phyloP scores from a whole-genome alignment of 75 land plant species.

The Cupressus sempervirens region DNA sequence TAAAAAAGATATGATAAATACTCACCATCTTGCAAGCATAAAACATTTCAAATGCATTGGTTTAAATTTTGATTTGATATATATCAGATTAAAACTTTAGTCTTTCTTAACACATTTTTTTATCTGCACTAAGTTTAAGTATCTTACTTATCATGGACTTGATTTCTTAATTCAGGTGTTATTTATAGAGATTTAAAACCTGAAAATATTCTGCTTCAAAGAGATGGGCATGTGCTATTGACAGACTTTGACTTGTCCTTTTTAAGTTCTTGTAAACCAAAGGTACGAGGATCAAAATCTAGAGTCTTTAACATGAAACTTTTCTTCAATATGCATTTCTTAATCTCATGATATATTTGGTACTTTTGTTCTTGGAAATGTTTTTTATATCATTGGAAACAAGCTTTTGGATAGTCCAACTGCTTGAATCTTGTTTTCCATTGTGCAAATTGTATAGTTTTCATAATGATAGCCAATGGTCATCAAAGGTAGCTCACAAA shows the following conservation, averaged over 20 bases:
- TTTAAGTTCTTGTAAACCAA: slow-evolving; percentile 63
- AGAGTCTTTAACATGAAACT: background rate
- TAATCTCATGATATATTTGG: background rate
- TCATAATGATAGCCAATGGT: background rate
- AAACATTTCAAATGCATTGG: background rate
- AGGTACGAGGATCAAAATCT: slow-evolving; percentile 33
- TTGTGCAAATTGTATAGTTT: background rate
- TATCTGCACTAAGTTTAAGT: background rate
- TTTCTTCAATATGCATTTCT: background rate
- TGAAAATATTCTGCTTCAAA: slow-evolving; percentile 77
- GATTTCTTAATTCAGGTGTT: slow-evolving; percentile 44
- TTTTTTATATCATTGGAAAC: background rate
- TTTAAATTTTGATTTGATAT: background rate
- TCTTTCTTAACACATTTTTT: background rate
- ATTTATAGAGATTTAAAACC: slow-evolving; percentile 85
- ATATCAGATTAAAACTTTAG: background rate
- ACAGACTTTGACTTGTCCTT: slow-evolving; percentile 88
- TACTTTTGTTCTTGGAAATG: background rate
- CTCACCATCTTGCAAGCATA: background rate
- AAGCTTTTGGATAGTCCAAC: background rate
- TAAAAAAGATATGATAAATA: background rate
- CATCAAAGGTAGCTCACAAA: background rate
- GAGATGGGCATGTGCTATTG: slow-evolving; percentile 71
- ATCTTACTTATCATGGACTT: background rate
- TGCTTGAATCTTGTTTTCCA: background rate